A percentile compares a stretch with the other conserved stretches of the same genome.
These are phyloP conservation scores for Capsicum baccatum DNA, from an alignment of 257 asterid species.

Conservation along the genomic window DNA sequence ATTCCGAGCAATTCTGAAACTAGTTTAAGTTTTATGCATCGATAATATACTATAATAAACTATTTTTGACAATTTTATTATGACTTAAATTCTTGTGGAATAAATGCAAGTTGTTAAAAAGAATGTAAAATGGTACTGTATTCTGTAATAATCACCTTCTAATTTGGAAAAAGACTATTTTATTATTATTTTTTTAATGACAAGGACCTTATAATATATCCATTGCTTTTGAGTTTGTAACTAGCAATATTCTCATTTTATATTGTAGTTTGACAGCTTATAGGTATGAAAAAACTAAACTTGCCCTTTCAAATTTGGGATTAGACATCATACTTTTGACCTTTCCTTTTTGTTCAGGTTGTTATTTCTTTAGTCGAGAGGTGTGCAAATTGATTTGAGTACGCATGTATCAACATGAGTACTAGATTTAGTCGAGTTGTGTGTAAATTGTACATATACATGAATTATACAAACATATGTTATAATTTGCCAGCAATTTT, in stretches of 20 bases:
- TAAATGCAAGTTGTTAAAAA: constrained; percentile 3
- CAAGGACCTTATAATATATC: background rate
- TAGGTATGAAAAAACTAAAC: background rate
- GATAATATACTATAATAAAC: too few relatives aligned
- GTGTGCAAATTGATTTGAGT: background rate
- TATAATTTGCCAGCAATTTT: too few relatives aligned
- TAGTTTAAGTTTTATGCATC: too few relatives aligned
- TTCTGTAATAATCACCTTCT: background rate
- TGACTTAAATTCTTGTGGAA: background rate
- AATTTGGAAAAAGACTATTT: background rate
- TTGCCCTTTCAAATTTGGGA: constrained; percentile 6
- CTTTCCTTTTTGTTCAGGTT: background rate
- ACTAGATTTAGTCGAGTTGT: too few relatives aligned
- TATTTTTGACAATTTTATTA: background rate
- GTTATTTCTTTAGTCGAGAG: background rate
- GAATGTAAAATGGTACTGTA: too few relatives aligned
- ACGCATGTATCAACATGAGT: too few relatives aligned
- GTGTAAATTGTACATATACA: too few relatives aligned
- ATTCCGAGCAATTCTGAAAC: too few relatives aligned
- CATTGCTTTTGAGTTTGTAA: background rate
- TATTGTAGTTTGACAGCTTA: background rate
- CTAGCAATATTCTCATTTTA: constrained; percentile 21
- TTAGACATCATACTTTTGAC: constrained; percentile 4
- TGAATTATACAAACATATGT: too few relatives aligned
- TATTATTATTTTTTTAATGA: background rate